Conservation (phyloP, 805 yeast species). For the Cyberlindnera xylosilytica region DNA sequence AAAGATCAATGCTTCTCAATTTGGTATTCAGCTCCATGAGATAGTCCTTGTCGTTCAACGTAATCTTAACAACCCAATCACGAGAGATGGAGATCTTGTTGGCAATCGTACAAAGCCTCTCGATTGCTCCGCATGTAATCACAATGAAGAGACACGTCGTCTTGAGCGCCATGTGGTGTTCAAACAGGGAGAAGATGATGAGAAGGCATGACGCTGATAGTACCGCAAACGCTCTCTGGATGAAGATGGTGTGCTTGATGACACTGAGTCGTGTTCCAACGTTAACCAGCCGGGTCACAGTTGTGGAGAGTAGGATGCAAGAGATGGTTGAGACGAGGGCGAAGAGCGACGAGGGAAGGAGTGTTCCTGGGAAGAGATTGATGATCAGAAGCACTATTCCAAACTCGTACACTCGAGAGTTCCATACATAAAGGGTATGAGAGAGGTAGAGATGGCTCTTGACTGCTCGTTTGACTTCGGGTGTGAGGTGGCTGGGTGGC, state of each 20-base stretch:
- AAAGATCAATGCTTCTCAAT: slow-evolving; percentile 36
- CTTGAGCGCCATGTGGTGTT: slow-evolving; percentile 9
- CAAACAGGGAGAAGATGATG: slow-evolving; percentile 13
- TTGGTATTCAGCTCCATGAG: slow-evolving; percentile 30
- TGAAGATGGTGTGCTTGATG: slow-evolving; percentile 32
- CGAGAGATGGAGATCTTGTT: slow-evolving; percentile 37
- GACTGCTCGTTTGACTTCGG: no score
- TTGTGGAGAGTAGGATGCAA: slow-evolving; percentile 28
- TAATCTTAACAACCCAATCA: slow-evolving; percentile 39
- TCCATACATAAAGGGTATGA: slow-evolving; percentile 37
- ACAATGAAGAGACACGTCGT: slow-evolving; percentile 19
- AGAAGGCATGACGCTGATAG: slow-evolving; percentile 13
- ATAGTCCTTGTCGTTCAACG: slow-evolving; percentile 25
- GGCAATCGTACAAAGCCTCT: slow-evolving; percentile 31
- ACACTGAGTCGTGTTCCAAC: slow-evolving; percentile 12
- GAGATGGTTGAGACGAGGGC: slow-evolving; percentile 31
- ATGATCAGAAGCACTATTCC: slow-evolving; percentile 35
- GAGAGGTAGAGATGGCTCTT: slow-evolving; percentile 25
- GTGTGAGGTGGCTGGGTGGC: no score
- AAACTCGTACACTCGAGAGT: slow-evolving; percentile 37
- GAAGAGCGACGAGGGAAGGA: slow-evolving; percentile 35
- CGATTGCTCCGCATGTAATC: slow-evolving; percentile 32
- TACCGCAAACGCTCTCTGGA: slow-evolving; percentile 23
- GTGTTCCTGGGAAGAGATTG: slow-evolving; percentile 31
- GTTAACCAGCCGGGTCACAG: slow-evolving; percentile 8